Evolutionary conservation across 345 rosid species (phyloP), one percentile per base, ranked within the genome.

Genomic region (Erucastrum elatum): DNA sequence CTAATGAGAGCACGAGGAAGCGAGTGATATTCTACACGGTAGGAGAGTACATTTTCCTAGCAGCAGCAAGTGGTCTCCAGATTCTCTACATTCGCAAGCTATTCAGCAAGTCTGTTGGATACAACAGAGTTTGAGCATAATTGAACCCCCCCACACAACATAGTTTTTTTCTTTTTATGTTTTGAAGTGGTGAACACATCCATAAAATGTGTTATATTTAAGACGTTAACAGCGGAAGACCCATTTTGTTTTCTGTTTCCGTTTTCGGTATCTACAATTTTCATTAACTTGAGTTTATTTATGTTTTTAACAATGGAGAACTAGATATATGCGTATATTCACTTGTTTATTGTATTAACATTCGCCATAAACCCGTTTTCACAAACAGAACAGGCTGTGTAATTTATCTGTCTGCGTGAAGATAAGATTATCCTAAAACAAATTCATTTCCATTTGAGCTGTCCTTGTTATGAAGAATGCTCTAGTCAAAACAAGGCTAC

Each of bases 81-180:
- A 96, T 90, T 4, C 56, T 87, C 2, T 93, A 89, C 77, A 88
- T 91, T 66, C 97, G 99, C 16, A 94, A 84, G 75, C 99, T 95
- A 81, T 95, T 95, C 84, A 95, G 96, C 92, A 90, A 93, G 84
- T 89, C 97, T 4, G 91, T 91, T 60, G 94, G 89, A 31, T 95
- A 91, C 87, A 91, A 87, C 82, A 85, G 98, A 71, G 99, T 91
- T 80, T 93, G 86, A 91, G 71, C 64, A 26, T 62, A 75, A 6
- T 17, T 0, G 37, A 68, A 73, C 16, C 46, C 13, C 58, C 53
- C 6, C 21, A 21, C 21, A 5, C 51, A 31, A 0, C 56, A 13
- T 35, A 64, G 72, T 76, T 49, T 72, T 31, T 26, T 5, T 30
- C 66, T 12, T 30, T 72, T 12, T 30, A 79, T 59, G 82, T 59